A percentile compares a stretch with the other conserved stretches of the same genome.
phyloP scores from a whole-genome alignment of 345 rosid genomes.

The Xanthoceras sorbifolium region DNA sequence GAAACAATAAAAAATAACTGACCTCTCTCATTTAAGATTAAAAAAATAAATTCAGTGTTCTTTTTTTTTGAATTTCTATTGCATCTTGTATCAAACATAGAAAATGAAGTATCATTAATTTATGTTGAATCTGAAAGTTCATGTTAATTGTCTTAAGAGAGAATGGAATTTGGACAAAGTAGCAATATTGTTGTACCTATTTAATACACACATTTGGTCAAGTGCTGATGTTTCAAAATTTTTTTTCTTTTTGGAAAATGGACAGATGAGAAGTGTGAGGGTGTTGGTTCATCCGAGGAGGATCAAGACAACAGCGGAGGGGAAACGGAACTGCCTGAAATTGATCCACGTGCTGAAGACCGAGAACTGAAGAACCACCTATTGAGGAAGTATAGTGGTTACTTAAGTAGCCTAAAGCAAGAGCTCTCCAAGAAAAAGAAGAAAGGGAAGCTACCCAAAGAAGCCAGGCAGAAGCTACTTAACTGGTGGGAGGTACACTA shows the following conservation, averaged over 20 bases:
- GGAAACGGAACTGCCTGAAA: constrained; percentile 78
- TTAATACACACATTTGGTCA: background rate
- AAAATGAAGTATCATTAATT: background rate
- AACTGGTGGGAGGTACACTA: constrained; percentile 99
- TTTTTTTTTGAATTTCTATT: background rate
- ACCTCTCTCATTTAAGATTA: background rate
- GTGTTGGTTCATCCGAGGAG: constrained; percentile 79
- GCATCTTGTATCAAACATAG: background rate
- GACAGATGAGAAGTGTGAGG: constrained; percentile 84
- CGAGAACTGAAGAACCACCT: constrained; percentile 91
- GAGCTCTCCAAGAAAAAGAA: constrained; percentile 98
- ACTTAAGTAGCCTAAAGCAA: constrained; percentile 91
- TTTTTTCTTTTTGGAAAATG: constrained; percentile 10
- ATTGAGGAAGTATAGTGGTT: constrained; percentile 90
- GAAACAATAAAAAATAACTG: background rate
- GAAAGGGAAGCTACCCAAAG: constrained; percentile 98
- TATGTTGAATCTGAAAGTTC: background rate
- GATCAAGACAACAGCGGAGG: constrained; percentile 83
- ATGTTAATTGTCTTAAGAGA: background rate
- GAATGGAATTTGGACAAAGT: background rate
- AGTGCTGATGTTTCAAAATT: background rate
- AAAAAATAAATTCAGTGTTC: background rate
- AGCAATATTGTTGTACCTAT: background rate
- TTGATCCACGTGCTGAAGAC: constrained; percentile 94
- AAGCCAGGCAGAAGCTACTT: constrained; percentile 97